Evolutionary conservation across 2,329 filamentous ascomycete genomes (phyloP), one percentile per base, ranked within the genome.

Genomic region (Talaromyces verruculosus): DNA sequence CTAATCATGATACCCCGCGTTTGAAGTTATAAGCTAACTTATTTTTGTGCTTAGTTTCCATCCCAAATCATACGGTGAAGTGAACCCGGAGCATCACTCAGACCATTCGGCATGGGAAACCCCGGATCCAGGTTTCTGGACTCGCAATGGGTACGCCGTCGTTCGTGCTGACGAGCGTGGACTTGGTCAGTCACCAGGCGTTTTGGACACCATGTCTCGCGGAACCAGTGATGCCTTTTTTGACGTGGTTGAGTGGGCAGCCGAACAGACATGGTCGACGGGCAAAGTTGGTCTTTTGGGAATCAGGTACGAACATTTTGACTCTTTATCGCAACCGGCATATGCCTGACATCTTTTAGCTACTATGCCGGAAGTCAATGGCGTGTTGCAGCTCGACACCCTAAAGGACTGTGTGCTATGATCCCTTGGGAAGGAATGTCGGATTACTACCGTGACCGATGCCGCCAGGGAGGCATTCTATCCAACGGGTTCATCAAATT

Each of bases 381-480:
- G 84, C 77, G 83, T 57, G 84, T 85, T 1, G 84, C 83, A 35
- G 83, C 84, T 2, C 76, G 82, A 4, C 76, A 80, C 53, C 84
- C 84, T 0, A 84, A 83, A 67, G 84, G 83, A 0, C 69, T 86
- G 5, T 74, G 81, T 1, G 81, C 80, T 15, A 83, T 85, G 5
- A 78, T 85, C 55, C 84, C 84, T 0, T 86, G 84, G 83, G 84
- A 85, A 69, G 84, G 84, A 2, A 85, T 85, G 83, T 81, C 79
- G 0, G 84, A 86, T 67, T 85, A 84, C 68, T 86, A 84, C 68
- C 78, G 84, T 0, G 87, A 89, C 67, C 77, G 85, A 0, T 87
- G 84, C 68, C 81, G 86, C 0, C 87, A 89, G 65, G 87, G 87
- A 0, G 87, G 87, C 0, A 89, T 89, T 55, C 72, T 88, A 1